Evolutionary conservation across 116 monocot genomes (phyloP).

Genomic region (Papilionanthe hybrid): DNA sequence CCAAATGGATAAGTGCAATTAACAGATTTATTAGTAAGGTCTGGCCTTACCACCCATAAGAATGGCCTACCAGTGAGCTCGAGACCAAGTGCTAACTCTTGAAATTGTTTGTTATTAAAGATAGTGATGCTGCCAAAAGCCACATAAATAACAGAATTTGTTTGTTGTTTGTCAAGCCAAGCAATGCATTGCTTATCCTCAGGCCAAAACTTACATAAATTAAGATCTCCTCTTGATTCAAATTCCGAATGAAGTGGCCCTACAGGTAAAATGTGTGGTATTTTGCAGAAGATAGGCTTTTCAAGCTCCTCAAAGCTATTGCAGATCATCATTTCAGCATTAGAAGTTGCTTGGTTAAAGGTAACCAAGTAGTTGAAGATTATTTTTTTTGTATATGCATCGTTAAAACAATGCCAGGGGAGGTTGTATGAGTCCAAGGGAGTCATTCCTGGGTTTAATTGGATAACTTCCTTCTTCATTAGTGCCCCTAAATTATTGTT

Average conservation of each 20-base stretch:
- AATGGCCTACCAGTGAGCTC: too few relatives aligned
- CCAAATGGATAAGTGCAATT: too few relatives aligned
- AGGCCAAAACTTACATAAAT: conserved; percentile 8
- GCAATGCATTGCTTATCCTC: conserved; percentile 3
- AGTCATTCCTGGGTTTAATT: background rate
- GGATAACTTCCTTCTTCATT: background rate
- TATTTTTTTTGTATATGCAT: conserved; percentile 2
- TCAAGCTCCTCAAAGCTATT: conserved; percentile 11
- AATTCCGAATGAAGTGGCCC: background rate
- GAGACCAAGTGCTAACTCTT: too few relatives aligned
- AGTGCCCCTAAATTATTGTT: background rate
- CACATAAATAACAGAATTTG: background rate
- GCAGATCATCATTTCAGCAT: conserved; percentile 8
- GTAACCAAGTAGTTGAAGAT: background rate
- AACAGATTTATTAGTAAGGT: too few relatives aligned
- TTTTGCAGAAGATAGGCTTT: background rate
- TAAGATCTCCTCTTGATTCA: background rate
- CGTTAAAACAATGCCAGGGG: conserved; percentile 11
- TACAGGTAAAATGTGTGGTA: background rate
- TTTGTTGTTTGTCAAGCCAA: conserved; percentile 12
- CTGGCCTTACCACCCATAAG: too few relatives aligned
- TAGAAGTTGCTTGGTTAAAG: background rate
- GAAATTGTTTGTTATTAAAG: background rate
- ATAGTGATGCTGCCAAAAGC: background rate
- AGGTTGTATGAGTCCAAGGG: background rate